These are phyloP conservation scores for Arachnopeziza araneosa DNA, from an alignment of 2,329 filamentous ascomycete species.

Conservation along the genomic window DNA sequence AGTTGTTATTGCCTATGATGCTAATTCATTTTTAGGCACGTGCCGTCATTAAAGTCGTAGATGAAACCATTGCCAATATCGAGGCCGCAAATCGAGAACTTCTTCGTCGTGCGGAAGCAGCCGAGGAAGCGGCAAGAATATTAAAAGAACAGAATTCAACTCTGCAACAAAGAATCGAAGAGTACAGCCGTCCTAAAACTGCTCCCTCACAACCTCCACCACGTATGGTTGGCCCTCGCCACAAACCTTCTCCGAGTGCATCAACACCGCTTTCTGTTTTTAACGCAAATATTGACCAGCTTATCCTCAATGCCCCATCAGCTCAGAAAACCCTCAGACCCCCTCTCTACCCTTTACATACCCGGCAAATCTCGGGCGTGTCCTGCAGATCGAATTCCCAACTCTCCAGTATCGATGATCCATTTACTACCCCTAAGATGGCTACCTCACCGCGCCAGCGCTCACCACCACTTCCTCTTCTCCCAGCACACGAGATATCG, in stretches of 20 bases:
- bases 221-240: background rate
- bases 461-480: background rate
- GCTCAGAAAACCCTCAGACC: background rate
- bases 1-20: background rate
- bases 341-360: background rate
- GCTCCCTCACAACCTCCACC: slow-evolving; percentile 7
- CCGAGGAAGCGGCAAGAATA: slow-evolving; percentile 22
- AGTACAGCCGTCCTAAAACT: slow-evolving; percentile 18
- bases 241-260: background rate
- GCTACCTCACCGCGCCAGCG: background rate
- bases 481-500: slow-evolving; percentile 2
- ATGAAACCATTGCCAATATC: slow-evolving; percentile 24
- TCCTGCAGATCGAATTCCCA: background rate
- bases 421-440: background rate
- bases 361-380: background rate
- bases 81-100: slow-evolving; percentile 22
- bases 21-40: slow-evolving; percentile 17
- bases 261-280: slow-evolving; percentile 19
- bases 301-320: background rate
- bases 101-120: slow-evolving; percentile 18
- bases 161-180: background rate
- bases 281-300: slow-evolving; percentile 13
- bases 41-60: slow-evolving; percentile 19
- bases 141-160: slow-evolving; percentile 19
- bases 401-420: background rate